Evolutionary conservation across 441 rosid species (phyloP), one percentile per base, ranked within the genome.

Genomic region (Adansonia gregorii): DNA sequence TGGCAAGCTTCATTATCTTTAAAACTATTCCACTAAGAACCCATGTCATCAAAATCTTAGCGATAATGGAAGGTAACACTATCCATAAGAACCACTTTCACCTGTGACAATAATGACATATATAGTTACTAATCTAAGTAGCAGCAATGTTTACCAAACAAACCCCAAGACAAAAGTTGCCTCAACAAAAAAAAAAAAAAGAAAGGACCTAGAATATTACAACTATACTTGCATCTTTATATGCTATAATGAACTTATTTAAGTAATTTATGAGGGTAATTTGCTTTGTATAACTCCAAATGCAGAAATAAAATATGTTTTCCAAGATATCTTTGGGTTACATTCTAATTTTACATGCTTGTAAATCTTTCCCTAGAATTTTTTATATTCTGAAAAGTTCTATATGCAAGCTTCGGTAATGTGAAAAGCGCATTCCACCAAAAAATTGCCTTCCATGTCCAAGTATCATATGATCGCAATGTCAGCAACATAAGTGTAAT

Each of bases 391-490:
- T 59, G 85, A 76, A 90, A 92, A 85, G 83, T 93, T 94, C 83
- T 88, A 90, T 12, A 87, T 51, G 65, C 92, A 89, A 59, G 97
- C 95, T 88, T 86, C 93, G 67, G 99, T 96, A 12, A 94, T 87
- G 84, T 93, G 97, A 78, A 84, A 85, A 74, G 89, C 98, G 67
- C 98, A 95, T 84, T 96, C 98, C 86, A 88, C 93, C 95, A 94
- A 90, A 79, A 94, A 93, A 83, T 97, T 96, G 63, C 99, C 98
- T 83, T 96, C 98, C 8, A 97, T 93, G 86, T 96, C 99, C 92
- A 85, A 60, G 67, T 35, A 87, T 68, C 75, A 74, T 46, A 74
- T 20, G 73, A 74, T 12, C 31, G 49, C 14, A 45, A 68, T 59
- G 72, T 74, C 55, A 75, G 27, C 59, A 64, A 35, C 43, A 19